Evolutionary conservation across 179 eudicot genomes (phyloP), one percentile per base, ranked within the genome.

Genomic region (Actinidia polygama): DNA sequence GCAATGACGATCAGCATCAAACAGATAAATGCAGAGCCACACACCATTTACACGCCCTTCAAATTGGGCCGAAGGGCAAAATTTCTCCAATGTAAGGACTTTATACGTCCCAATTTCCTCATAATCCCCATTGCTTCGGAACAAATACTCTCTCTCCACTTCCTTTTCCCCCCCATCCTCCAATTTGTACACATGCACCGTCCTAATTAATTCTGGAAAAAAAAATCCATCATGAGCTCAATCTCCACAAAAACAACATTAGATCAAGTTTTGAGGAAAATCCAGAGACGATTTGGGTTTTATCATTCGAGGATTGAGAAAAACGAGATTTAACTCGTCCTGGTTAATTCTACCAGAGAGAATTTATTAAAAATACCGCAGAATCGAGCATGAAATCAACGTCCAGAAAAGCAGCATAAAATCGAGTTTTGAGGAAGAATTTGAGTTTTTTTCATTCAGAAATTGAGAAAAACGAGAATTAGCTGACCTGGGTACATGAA

Each of bases 101-200:
- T 57, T 79, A 7, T 6, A 21, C 9, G 78, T 44, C 11, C 30
- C 77, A 47, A 53, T 50, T 63, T 83, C 82, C 82, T 79, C 85
- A 53, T 83, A 83, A n/a, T 72, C 57, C 19, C 58, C 18, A 36
- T 73, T 64, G 15, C 21, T 69, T 74, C 54, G 77, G 49, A 83
- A 83, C 10, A 83, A 51, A 73, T 72, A 83, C 67, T 83, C 85
- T 16, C 85, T 79, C 75, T 83, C 85, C 66, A 79, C 85, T 78
- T 49, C 44, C 74, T 73, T 73, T 18, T 77, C 84, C 46, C 5
- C 49, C 3, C 67, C 74, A 6, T 73, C 67, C 79, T 71, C 74
- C 79, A 62, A 73, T 79, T 63, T 64, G 47, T 73, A 79, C 19
- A 73, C 61, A 73, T 83, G 85, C 57, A 83, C 82, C 2, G 75